Evolutionary conservation across 768 basidiomycete genomes (phyloP), one percentile per base, ranked within the genome.

Genomic region (Candolleomyces aberdarensis): DNA sequence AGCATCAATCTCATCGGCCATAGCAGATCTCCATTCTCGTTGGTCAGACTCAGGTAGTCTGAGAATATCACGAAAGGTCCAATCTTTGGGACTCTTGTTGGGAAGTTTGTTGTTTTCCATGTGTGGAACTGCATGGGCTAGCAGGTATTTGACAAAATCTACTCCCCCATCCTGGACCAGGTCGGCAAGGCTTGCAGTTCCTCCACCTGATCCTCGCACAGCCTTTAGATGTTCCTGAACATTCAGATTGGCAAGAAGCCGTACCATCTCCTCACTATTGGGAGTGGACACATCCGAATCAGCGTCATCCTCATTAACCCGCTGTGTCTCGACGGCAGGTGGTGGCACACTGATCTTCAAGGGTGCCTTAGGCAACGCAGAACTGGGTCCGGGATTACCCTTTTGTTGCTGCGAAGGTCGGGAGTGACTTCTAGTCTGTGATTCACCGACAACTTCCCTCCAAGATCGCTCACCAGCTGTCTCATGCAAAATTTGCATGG

Each of bases 1-100:
- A 6, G 62, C 62, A 22, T 57, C 26, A 22, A 63, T n/a, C 49
- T 63, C 62, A 22, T 63, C 58, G 1, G 15, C 1, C n/a, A 58
- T 60, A 22, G 58, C 62, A 5, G 22, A n/a, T 22, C 26, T 47
- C 62, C 62, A 63, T 43, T 56, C 58, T 29, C 59, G 10, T 39
- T 54, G 39, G 26, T 60, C 19, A 43, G 32, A 1, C 15, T 31
- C 40, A 26, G 59, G 51, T 13, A 60, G 2, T 29, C 41, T 43
- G 39, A 43, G 2, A 47, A 60, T 54, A 32, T 60, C 43, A 3
- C 31, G 20, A 31, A 11, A 60, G 6, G 59, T 54, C 59, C 59
- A 60, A 22, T 60, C 52, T 46, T 29, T 32, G 22, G 41, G 59
- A 46, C 20, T 19, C 5, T 51, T 17, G 3, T 46, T 8, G 7